These are phyloP conservation scores for Verticillium tricorpus DNA, from an alignment of 2,329 filamentous ascomycete species.

Conservation along the genomic window DNA sequence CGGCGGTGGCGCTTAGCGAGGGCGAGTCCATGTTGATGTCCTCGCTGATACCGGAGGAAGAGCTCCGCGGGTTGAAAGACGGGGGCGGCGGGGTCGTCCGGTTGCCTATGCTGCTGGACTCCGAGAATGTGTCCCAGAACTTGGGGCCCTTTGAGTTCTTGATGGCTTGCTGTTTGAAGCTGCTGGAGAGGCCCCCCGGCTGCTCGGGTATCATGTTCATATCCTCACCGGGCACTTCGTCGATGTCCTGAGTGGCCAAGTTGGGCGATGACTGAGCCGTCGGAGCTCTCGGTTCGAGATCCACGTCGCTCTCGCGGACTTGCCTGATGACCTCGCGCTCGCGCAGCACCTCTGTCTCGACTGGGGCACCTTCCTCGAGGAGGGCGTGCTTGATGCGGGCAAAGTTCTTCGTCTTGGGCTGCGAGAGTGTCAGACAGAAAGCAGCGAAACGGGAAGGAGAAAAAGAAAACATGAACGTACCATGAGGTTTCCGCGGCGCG, in stretches of 20 bases:
- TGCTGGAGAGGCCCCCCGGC: slow-evolving; percentile 47
- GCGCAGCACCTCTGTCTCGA: slow-evolving; percentile 82
- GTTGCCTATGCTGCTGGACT: slow-evolving; percentile 51
- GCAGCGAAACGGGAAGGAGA: neutral
- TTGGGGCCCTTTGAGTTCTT: slow-evolving; percentile 65
- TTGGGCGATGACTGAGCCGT: slow-evolving; percentile 64
- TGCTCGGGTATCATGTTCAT: slow-evolving; percentile 52
- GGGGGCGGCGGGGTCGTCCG: slow-evolving; percentile 59
- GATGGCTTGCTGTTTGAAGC: slow-evolving; percentile 70
- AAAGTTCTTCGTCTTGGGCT: slow-evolving; percentile 97
- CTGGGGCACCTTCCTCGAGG: slow-evolving; percentile 78
- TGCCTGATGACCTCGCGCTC: slow-evolving; percentile 96
- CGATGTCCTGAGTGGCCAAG: slow-evolving; percentile 61
- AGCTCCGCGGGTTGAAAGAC: slow-evolving; percentile 54
- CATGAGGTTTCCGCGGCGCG: slow-evolving; percentile 80
- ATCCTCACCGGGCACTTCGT: slow-evolving; percentile 67
- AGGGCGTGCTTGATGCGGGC: slow-evolving; percentile 87
- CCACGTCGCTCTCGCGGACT: slow-evolving; percentile 82
- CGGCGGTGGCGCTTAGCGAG: slow-evolving; percentile 31
- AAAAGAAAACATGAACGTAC: slow-evolving; percentile 47
- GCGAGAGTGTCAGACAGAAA: neutral
- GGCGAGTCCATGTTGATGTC: slow-evolving; percentile 72
- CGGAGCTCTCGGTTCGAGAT: slow-evolving; percentile 45
- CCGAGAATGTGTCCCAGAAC: slow-evolving; percentile 79
- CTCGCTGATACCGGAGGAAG: slow-evolving; percentile 60